phyloP scores from a whole-genome alignment of 2,329 filamentous ascomycete species.

The Rhynchosporium graminicola region DNA sequence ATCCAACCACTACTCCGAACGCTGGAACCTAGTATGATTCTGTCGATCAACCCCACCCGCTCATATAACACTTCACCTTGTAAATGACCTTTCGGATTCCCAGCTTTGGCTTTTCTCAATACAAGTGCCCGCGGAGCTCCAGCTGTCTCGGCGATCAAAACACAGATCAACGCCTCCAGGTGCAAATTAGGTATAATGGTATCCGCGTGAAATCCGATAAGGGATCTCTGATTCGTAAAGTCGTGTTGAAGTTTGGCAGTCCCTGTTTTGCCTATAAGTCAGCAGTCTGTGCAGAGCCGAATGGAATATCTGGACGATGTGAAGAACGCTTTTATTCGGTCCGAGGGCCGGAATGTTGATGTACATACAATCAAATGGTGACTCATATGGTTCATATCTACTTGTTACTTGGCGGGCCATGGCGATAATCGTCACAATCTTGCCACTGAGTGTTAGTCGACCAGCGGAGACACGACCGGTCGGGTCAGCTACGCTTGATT shows the following conservation, averaged over 20 bases:
- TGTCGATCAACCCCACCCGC: conserved; percentile 8
- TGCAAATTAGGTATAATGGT: neutral
- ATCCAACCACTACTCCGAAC: conserved; percentile 8
- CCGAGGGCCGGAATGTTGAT: neutral
- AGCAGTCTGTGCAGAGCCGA: neutral
- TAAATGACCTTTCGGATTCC: neutral
- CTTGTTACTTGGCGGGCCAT: neutral
- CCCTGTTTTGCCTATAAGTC: neutral
- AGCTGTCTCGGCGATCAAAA: conserved; percentile 6
- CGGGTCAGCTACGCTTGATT: neutral
- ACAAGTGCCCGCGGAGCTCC: conserved; percentile 9
- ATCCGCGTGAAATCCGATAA: neutral
- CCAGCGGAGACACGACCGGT: neutral
- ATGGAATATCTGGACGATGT: too few relatives aligned
- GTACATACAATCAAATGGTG: neutral
- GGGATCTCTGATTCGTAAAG: neutral
- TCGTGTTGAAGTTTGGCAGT: neutral
- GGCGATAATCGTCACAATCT: neutral
- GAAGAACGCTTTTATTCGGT: neutral
- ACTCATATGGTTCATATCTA: neutral
- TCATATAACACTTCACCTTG: neutral
- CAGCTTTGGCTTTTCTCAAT: neutral
- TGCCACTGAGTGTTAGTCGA: neutral
- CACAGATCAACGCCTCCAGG: neutral
- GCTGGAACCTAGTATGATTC: conserved; percentile 7